phyloP scores from a whole-genome alignment of 306 rosid genomes.

The Calophaca sinica region DNA sequence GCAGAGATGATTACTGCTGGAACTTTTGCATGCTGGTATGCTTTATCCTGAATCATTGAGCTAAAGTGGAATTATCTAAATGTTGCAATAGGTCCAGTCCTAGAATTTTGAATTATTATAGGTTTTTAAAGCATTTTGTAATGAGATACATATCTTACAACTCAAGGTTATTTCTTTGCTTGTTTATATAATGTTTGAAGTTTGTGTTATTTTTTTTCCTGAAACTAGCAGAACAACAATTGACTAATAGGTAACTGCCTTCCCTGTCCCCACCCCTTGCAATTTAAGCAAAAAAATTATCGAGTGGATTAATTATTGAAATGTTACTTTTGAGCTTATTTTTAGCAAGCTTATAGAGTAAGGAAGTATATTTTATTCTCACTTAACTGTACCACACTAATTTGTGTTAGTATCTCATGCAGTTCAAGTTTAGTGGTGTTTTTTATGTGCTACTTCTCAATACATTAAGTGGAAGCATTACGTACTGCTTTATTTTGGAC shows the following conservation, averaged over 20 bases:
- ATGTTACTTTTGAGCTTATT: background rate
- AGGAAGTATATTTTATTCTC: background rate
- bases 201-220: background rate
- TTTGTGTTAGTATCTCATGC: background rate
- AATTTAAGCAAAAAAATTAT: background rate
- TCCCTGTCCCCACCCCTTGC: background rate
- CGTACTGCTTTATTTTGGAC: too few relatives aligned
- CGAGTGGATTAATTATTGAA: background rate
- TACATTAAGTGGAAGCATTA: too few relatives aligned
- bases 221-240: too few relatives aligned
- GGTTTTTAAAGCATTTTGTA: constrained; percentile 10
- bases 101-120: background rate
- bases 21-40: constrained; percentile 70
- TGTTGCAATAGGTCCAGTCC: background rate
- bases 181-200: background rate
- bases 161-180: background rate
- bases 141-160: background rate
- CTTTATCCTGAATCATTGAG: constrained; percentile 33
- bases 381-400: background rate
- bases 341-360: background rate
- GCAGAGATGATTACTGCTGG: constrained; percentile 65
- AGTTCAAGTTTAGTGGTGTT: too few relatives aligned
- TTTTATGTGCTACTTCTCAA: too few relatives aligned
- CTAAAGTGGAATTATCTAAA: constrained; percentile 18
- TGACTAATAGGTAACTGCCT: too few relatives aligned